Conservation (phyloP, 2,329 filamentous ascomycete species). For the Penicillium sp. region DNA sequence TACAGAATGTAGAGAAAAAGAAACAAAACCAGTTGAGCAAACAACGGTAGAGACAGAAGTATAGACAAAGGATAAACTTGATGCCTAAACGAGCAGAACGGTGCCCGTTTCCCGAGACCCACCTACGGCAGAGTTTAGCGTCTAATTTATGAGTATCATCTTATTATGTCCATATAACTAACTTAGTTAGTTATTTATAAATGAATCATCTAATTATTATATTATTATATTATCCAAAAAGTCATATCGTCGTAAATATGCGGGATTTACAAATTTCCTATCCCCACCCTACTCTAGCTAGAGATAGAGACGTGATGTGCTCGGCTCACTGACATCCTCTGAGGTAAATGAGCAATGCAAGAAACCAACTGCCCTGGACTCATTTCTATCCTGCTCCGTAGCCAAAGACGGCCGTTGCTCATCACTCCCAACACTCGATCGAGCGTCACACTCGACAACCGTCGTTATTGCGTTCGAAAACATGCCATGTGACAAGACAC, state of each 20-base stretch:
- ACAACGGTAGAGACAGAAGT: background rate
- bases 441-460: background rate
- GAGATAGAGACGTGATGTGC: background rate
- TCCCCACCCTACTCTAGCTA: background rate
- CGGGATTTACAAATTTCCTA: background rate
- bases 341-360: background rate
- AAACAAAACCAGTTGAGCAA: background rate
- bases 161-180: background rate
- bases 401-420: background rate
- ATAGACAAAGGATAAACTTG: conserved; percentile 2
- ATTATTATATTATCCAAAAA: background rate
- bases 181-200: no score
- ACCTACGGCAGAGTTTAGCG: background rate
- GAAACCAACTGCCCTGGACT: background rate
- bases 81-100: conserved; percentile 3
- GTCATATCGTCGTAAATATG: background rate
- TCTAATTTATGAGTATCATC: background rate
- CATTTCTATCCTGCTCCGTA: background rate
- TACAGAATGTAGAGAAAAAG: background rate
- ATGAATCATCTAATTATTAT: background rate
- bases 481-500: background rate
- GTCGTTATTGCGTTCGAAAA: background rate
- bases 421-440: background rate
- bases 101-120: conserved; percentile 3
- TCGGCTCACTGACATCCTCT: background rate